phyloP scores from a whole-genome alignment of 2,329 filamentous ascomycete species.

The Arthroderma sp. region DNA sequence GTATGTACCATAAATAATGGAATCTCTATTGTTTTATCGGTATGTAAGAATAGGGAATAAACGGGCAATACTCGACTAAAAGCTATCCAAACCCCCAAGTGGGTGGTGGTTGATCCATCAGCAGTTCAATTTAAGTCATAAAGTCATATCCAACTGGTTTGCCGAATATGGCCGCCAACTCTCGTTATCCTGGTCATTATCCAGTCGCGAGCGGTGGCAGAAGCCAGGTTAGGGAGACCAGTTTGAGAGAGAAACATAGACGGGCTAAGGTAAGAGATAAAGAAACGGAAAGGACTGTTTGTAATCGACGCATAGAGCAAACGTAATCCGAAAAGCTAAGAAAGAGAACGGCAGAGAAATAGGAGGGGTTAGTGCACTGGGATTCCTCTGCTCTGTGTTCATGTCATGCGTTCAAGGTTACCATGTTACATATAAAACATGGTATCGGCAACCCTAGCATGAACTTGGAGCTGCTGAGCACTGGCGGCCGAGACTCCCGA shows the following conservation, averaged over 20 bases:
- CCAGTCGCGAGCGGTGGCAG: not conserved
- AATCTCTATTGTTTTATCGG: not conserved
- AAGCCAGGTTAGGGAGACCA: not conserved
- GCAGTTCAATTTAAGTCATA: not conserved
- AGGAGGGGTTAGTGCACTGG: not conserved
- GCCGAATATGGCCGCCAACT: not conserved
- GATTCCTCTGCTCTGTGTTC: not conserved
- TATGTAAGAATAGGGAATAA: not conserved
- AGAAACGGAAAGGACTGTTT: no score
- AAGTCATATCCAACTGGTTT: not conserved
- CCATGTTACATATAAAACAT: slow-evolving; percentile 29
- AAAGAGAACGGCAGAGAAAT: no score
- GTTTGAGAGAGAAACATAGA: not conserved
- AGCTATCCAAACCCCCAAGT: not conserved
- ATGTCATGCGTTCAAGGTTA: not conserved
- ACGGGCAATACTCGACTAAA: not conserved
- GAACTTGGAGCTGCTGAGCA: slow-evolving; percentile 17
- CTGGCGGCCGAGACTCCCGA: not conserved
- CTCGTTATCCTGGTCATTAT: not conserved
- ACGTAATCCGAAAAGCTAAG: no score
- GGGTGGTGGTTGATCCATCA: not conserved
- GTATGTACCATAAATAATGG: not conserved
- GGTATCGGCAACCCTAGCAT: slow-evolving; percentile 22
- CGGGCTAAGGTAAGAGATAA: not conserved
- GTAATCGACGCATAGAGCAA: no score